Base-by-base conservation (phyloP, 1,139 yeast genomes). In the Yamadazyma dendronema region DNA sequence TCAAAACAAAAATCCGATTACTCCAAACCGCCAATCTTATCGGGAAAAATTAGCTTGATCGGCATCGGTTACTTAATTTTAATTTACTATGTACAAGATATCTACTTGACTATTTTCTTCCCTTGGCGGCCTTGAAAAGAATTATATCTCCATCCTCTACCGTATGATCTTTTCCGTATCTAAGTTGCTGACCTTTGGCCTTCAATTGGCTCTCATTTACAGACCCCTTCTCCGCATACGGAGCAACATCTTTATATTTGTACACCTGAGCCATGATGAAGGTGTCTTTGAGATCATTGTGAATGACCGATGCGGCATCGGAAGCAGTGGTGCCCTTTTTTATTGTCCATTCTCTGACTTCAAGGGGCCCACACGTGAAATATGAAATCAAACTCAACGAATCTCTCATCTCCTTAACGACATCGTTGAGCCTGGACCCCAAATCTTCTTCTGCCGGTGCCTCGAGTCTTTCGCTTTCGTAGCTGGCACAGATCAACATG, bases 261-360 rank as follows among this genome's bases (percentile, higher is more conserved):
- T 87, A 87, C 42, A 92, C 89, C 55, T 89, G 85, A 7, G 95
- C 95, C 49, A 79, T 76, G 42, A 90, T 81, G 56, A 90, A 90
- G 1, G 95, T 85, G 53, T 82, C 78, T 63, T 84, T 84, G 42
- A 89, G 67, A 59, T 89, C 97, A 6, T 90, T 84, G 60, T 92
- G 97, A 45, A 90, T 90, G 28, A 87, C 84, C 17, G 95, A 96
- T 0, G 97, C 97, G 1, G 96, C 97, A 45, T 87, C 87, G 12
- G 95, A 94, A 8, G 96, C 96, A 34, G 79, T 73, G 25, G 87
- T 80, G 23, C 90, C 87, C 48, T 73, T 66, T 47, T 95, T 72
- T 34, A 90, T 72, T 10, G 95, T 85, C 97, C 98, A 90, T 59
- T 92, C 96, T 47, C 95, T 74, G 4, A 88, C 90, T 63, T 92